Conservation (phyloP, 2,329 filamentous ascomycete genomes). For the Aspergillus cejpii region DNA sequence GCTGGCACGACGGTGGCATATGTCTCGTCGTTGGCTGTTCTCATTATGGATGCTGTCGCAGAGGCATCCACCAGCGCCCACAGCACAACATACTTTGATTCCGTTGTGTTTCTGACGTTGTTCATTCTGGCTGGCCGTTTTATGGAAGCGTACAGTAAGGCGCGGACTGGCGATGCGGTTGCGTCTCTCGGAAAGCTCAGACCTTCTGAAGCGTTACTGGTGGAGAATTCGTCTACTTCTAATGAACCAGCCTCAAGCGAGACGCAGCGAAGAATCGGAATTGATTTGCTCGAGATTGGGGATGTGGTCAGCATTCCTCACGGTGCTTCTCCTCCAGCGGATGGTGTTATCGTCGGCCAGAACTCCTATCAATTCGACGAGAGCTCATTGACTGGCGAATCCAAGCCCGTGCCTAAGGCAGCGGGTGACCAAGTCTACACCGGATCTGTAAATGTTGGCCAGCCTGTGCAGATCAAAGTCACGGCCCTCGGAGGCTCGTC, state of each 20-base stretch:
- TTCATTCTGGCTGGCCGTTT: constrained; percentile 64
- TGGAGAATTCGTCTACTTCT: constrained; percentile 32
- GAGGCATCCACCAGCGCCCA: constrained; percentile 42
- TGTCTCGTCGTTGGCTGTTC: constrained; percentile 69
- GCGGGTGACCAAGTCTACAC: constrained; percentile 41
- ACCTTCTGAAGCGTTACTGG: constrained; percentile 66
- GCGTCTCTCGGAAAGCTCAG: constrained; percentile 69
- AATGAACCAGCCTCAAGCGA: constrained; percentile 2
- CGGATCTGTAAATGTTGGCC: constrained; percentile 44
- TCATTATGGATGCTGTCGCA: constrained; percentile 53
- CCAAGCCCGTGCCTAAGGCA: constrained; percentile 40
- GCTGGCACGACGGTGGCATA: constrained; percentile 85
- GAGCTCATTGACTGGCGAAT: constrained; percentile 68
- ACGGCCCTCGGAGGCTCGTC: constrained; percentile 43
- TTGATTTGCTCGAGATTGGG: constrained; percentile 67
- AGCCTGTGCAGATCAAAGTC: constrained; percentile 41
- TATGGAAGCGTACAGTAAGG: constrained; percentile 79
- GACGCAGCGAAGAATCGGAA: constrained; percentile 43
- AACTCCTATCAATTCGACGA: constrained; percentile 73
- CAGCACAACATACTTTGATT: constrained; percentile 73
- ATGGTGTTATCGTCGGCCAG: constrained; percentile 55
- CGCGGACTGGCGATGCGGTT: constrained; percentile 80
- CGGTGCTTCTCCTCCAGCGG: constrained; percentile 76
- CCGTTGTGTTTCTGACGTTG: constrained; percentile 83
- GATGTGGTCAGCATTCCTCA: constrained; percentile 69